Evolutionary conservation across 805 yeast species (phyloP), one percentile per base, ranked within the genome.

Genomic region (Saccharomycopsis schoenii): DNA sequence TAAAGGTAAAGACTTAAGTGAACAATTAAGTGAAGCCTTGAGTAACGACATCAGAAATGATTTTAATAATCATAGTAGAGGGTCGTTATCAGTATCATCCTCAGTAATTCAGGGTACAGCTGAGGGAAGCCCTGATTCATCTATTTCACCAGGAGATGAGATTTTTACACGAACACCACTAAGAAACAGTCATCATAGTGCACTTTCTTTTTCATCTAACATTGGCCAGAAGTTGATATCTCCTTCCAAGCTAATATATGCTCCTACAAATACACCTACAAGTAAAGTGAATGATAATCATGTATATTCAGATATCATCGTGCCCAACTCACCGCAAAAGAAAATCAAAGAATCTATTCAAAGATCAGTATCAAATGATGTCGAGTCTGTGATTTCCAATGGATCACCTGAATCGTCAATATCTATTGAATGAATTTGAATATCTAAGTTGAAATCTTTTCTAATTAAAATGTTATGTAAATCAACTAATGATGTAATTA

Each of bases 271-370:
- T 41, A 55, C 56, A 12, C 47, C 57, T 54, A 61, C 60, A 6
- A 50, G 58, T 29, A 58, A 25, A 21, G 58, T 61, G 10, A 41
- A 43, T 52, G 50, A 58, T 19, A 51, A 36, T 21, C 43, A 54
- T 12, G 63, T 61, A 10, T 58, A 61, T 24, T 61, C 63, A 29
- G 36, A 58, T 17, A 58, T 61, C 14, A 56, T 61, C 14, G n/a
- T 50, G 21, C 57, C 63, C 21, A 42, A 41, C 11, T 58, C 60
- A 5, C 60, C 60, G 15, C 43, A 58, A 12, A 39, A 50, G 34
- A 24, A 21, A 37, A 55, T 25, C 10, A n/a, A 55, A 21, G 43
- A 37, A 19, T 29, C 43, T 2, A 42, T 24, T 36, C 37, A 41
- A 37, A 40, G 29, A 37, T 58, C 60, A 10, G 37, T 24, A 1